Evolutionary conservation across 176 grass and related monocot species (phyloP), one percentile per base, ranked within the genome.

Genomic region (Triticum turgidum): DNA sequence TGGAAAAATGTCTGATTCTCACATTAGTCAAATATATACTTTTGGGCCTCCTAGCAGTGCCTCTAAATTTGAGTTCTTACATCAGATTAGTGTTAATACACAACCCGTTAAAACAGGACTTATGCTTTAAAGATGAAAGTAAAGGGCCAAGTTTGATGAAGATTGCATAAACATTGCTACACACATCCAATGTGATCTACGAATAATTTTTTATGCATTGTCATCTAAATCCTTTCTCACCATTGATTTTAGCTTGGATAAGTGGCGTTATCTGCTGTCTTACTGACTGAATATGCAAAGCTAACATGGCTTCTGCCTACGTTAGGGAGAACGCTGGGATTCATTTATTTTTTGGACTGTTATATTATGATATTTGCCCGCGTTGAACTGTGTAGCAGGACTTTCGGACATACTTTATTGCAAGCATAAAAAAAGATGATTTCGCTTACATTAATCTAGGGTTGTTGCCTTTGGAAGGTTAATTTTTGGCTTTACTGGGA

Each of bases 1-100:
- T 45, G 9, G 22, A 47, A 61, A 61, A 35, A 6, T 4, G 9
- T 77, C 29, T 3, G 3, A 77, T 85, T 65, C 66, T 39, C 14
- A 67, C 45, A 17, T 65, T 85, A 66, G 61, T 77, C 29, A 65
- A 76, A 21, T 37, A 49, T 37, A 49, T 76, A 64, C 11, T 52
- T 77, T 64, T 24, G 47, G 4, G 10, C 5, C 21, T 35, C 61
- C 20, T 47, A 85, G 73, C 27, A 76, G 37, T 65, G 13, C 59
- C 27, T 42, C 21, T 76, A 24, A 77, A 77, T 54, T 54, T 49
- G 41, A 85, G 72, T 47, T 66, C 83, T 85, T 76, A 33, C 70
- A 34, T 45, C 25, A 38, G 56, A 73, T 64, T 64, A 47, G 3
- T 47, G 82, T 41, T 74, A 38, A 37, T 75, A 61, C 68, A 73